phyloP scores from a whole-genome alignment of 371 early-diverging fungal genomes.

The Mortierella sp. region DNA sequence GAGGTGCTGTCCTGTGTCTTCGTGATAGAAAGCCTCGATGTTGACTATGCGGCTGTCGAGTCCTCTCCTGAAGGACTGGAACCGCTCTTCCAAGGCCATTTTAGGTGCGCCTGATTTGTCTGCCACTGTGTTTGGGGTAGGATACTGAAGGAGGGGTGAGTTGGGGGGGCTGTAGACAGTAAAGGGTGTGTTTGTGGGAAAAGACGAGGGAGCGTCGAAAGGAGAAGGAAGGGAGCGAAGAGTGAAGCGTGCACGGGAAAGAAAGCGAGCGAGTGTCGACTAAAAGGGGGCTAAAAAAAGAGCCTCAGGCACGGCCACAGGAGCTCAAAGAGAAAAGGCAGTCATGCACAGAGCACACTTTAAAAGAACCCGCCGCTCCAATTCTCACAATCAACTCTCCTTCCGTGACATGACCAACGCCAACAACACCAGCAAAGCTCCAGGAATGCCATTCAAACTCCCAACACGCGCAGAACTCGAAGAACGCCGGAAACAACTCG shows the following conservation, averaged over 20 bases:
- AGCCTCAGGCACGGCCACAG: neutral
- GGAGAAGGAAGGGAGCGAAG: neutral
- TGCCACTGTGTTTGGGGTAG: neutral
- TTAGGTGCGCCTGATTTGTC: neutral
- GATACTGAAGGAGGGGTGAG: neutral
- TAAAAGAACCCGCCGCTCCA: neutral
- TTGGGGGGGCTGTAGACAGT: neutral
- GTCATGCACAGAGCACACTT: too few relatives aligned
- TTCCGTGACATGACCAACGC: neutral
- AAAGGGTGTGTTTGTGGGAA: too few relatives aligned
- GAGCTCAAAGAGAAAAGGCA: neutral
- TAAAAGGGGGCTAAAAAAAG: too few relatives aligned
- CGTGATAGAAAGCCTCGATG: slow-evolving; percentile 9
- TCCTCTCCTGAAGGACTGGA: slow-evolving; percentile 12
- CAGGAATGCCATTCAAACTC: slow-evolving; percentile 7
- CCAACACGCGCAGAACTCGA: slow-evolving; percentile 17
- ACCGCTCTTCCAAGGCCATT: neutral
- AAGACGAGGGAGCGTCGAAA: neutral
- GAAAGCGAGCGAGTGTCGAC: neutral
- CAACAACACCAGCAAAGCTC: neutral
- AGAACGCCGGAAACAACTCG: slow-evolving; percentile 11
- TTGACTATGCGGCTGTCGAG: neutral
- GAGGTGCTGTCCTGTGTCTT: slow-evolving; percentile 22
- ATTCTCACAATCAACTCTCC: neutral
- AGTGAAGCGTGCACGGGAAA: neutral